Conservation (phyloP, 108 stramenopile species). For the Nannochloropsis salina region DNA sequence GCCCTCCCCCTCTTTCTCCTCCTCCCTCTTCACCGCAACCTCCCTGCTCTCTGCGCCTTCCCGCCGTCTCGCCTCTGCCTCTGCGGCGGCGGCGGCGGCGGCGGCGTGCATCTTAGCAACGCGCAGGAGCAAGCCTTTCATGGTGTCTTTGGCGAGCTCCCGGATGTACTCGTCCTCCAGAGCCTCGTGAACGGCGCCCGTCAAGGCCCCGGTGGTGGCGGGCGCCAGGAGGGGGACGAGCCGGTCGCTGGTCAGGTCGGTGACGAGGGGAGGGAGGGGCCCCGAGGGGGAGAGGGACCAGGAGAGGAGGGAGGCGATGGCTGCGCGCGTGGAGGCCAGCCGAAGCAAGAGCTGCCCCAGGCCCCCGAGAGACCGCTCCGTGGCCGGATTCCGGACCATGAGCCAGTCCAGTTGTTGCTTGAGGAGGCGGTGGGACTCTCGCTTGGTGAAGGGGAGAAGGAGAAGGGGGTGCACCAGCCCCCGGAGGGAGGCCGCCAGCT, state of each 20-base stretch:
- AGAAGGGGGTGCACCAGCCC: background rate
- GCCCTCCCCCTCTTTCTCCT: background rate
- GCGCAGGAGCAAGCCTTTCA: constrained; percentile 4
- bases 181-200: background rate
- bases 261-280: background rate
- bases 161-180: background rate
- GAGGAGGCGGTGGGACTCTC: background rate
- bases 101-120: background rate
- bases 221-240: background rate
- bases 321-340: background rate
- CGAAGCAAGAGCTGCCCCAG: background rate
- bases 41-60: background rate
- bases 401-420: background rate
- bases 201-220: background rate
- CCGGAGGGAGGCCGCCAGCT: background rate
- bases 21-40: background rate
- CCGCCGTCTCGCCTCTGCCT: background rate
- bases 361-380: background rate
- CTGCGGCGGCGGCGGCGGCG: background rate
- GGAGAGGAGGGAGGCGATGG: background rate
- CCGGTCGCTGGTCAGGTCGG: background rate
- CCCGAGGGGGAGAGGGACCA: constrained; percentile 4
- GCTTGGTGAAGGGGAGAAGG: background rate
- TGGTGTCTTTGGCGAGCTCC: background rate
- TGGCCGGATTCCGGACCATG: background rate